Evolutionary conservation across 768 basidiomycete species (phyloP), one percentile per base, ranked within the genome.

Genomic region (Lentinula guzmanii): DNA sequence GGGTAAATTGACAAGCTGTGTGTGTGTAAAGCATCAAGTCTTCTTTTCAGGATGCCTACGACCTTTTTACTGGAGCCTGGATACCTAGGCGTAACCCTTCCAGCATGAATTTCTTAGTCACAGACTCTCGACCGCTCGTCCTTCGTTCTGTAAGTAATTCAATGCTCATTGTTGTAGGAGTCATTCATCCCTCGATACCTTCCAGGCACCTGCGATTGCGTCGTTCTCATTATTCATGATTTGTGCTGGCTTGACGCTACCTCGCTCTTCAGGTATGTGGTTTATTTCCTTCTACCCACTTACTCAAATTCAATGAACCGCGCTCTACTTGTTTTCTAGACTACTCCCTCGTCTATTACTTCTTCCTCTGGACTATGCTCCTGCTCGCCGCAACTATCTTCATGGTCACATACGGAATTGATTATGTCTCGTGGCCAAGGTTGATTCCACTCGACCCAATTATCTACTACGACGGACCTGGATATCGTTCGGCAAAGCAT

Each of bases 391-490:
- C 93, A 11, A 74, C 89, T 61, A 66, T 76, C 50, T 95, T 91
- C 75, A 93, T 98, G 65, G 65, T 87, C 67, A 72, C 83, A n/a
- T 83, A 96, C 72, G 96, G 95, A 41, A 86, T 95, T 65, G 91
- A 94, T 63, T 99, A 97, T 70, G 96, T 99, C 59, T 84, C 90
- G 15, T 98, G 95, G 92, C 97, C 97, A 11, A 84, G 89, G 10
- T 81, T 99, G 59, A 83, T 90, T 64, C 90, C 93, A 0, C 86
- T 88, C 4, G 87, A 94, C 51, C 91, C 93, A 61, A 78, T 87
- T 56, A 88, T 98, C 60, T 86, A 90, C 69, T 99, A 98, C 72
- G 79, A 82, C 52, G 97, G 97, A 15, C 90, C 93, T 37, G 95
- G 95, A 4, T 93, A 82, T 77, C 87, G 91, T 39, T 89, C 91